A percentile compares a stretch with the other conserved stretches of the same genome.
phyloP scores from a whole-genome alignment of 1,284 basidiomycete species.

The Cryptococcus maquisensis region DNA sequence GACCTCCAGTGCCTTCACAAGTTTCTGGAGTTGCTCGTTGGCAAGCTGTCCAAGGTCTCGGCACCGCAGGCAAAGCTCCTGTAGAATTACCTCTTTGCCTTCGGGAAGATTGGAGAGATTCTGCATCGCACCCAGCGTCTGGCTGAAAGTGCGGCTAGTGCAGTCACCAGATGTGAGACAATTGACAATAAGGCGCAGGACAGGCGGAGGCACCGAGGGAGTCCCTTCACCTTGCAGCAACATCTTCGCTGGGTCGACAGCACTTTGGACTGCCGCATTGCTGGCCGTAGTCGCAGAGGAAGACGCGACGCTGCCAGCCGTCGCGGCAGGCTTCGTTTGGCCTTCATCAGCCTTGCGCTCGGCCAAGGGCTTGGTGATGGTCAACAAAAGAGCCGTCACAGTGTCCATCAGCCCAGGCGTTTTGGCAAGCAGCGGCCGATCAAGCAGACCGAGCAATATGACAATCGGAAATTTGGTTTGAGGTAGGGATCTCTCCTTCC shows the following conservation, averaged over 20 bases:
- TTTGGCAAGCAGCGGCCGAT: constrained; percentile 74
- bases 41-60: constrained; percentile 77
- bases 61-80: constrained; percentile 76
- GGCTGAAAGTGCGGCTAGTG: constrained; percentile 87
- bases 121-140: constrained; percentile 82
- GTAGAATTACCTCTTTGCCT: constrained; percentile 77
- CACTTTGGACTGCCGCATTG: background rate
- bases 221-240: background rate
- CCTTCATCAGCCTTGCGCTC: background rate
- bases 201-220: constrained; percentile 60
- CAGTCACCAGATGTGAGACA: constrained; percentile 91
- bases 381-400: constrained; percentile 76
- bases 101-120: constrained; percentile 81
- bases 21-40: constrained; percentile 68
- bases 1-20: constrained; percentile 61
- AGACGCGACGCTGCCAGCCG: background rate
- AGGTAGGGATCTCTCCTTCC: constrained; percentile 64
- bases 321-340: constrained; percentile 25
- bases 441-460: constrained; percentile 75
- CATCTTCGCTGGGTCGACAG: background rate
- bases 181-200: constrained; percentile 84
- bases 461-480: constrained; percentile 88
- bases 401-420: constrained; percentile 88
- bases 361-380: constrained; percentile 74
- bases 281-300: background rate